These are phyloP conservation scores for Ceratobasidium sp. DNA, from an alignment of 1,284 basidiomycete genomes.

Conservation along the genomic window DNA sequence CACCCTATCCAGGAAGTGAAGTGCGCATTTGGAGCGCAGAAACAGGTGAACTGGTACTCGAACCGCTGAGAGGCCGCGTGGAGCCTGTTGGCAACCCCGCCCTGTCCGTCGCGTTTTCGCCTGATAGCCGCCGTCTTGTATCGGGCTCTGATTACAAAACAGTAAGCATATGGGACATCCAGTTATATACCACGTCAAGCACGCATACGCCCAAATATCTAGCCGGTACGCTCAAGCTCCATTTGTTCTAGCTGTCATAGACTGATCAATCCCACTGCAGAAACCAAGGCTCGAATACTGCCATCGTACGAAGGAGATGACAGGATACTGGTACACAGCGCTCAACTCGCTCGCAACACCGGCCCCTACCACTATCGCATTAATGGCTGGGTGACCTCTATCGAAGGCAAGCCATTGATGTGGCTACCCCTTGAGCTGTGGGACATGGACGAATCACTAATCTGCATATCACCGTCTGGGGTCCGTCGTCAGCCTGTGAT, in stretches of 20 bases:
- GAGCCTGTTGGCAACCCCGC: too few species aligned
- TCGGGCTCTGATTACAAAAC: slow-evolving; percentile 31
- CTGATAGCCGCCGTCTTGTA: slow-evolving; percentile 25
- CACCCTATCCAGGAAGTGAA: not conserved
- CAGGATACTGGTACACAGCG: not conserved
- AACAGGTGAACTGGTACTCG: not conserved
- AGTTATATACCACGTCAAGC: not conserved
- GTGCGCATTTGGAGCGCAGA: not conserved
- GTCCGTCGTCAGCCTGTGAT: not conserved
- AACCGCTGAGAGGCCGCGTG: slow-evolving; percentile 9
- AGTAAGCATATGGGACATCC: slow-evolving; percentile 31
- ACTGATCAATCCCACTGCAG: slow-evolving; percentile 53
- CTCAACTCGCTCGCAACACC: not conserved
- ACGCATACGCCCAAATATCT: not conserved
- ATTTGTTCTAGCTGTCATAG: slow-evolving; percentile 59
- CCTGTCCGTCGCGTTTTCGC: slow-evolving; percentile 28
- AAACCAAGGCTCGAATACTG: slow-evolving; percentile 37
- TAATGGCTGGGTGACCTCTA: not conserved
- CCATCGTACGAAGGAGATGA: slow-evolving; percentile 10
- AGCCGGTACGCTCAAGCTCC: slow-evolving; percentile 51
- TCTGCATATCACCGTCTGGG: not conserved
- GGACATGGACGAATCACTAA: not conserved
- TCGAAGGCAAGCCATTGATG: not conserved
- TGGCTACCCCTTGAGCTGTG: not conserved
- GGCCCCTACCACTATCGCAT: not conserved